phyloP scores from a whole-genome alignment of 768 basidiomycete genomes.

The Tricholoma matsutake region DNA sequence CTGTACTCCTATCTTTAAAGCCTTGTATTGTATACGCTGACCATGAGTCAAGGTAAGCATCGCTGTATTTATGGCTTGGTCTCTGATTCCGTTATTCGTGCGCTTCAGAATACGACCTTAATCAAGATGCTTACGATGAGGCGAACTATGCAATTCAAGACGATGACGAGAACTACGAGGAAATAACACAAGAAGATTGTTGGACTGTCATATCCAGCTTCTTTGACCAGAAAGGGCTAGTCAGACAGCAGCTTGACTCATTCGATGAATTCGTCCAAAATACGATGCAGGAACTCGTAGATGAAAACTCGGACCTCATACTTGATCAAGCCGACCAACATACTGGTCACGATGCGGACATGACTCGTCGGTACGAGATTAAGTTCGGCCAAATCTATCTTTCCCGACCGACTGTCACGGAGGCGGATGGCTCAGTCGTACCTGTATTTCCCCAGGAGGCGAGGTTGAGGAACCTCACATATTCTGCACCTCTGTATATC shows the following conservation, averaged over 20 bases:
- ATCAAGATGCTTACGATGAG: constrained; percentile 62
- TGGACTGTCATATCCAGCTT: constrained; percentile 96
- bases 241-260: constrained; percentile 95
- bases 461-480: constrained; percentile 89
- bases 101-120: constrained; percentile 42
- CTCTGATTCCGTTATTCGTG: constrained; percentile 28
- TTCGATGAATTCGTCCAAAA: constrained; percentile 99
- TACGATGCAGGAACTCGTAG: constrained; percentile 98
- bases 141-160: constrained; percentile 54
- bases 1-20: neutral
- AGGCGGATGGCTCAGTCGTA: constrained; percentile 91
- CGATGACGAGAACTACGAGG: constrained; percentile 57
- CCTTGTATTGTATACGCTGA: neutral
- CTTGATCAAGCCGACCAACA: constrained; percentile 97
- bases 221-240: constrained; percentile 96
- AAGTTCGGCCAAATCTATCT: constrained; percentile 98
- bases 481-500: constrained; percentile 92
- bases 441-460: constrained; percentile 98
- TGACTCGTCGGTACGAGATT: constrained; percentile 93
- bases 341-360: constrained; percentile 76
- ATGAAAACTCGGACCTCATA: constrained; percentile 93
- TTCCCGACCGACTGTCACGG: constrained; percentile 90
- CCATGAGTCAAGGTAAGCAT: constrained; percentile 53
- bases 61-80: constrained; percentile 18
- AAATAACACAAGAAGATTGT: constrained; percentile 90